phyloP scores from a whole-genome alignment of 345 rosid genomes.

The Syzygium aqueum region DNA sequence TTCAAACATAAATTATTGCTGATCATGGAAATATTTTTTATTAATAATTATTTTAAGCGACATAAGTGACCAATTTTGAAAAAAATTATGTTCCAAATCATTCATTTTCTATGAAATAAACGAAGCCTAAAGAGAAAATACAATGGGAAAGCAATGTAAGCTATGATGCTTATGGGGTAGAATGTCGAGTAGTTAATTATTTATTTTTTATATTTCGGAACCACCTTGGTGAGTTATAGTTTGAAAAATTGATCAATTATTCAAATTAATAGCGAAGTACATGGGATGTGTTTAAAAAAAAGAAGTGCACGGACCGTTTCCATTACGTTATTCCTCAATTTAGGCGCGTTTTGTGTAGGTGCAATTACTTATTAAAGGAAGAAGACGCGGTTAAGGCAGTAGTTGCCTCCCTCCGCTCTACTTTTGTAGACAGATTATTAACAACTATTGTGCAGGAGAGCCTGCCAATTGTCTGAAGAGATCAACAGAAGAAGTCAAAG shows the following conservation, averaged over 20 bases:
- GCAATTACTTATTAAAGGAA: too few species aligned
- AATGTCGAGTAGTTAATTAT: not conserved
- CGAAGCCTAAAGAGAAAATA: not conserved
- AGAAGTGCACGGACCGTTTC: not conserved
- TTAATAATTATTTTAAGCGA: not conserved
- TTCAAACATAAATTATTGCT: not conserved
- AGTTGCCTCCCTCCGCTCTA: not conserved
- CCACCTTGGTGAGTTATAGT: not conserved
- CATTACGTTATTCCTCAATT: not conserved
- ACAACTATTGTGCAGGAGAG: too few species aligned
- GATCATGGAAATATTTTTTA: too few species aligned
- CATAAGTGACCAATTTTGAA: rapidly evolving
- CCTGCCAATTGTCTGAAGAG: not conserved
- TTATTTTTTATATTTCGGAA: too few species aligned
- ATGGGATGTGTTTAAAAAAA: not conserved
- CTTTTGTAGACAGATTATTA: not conserved
- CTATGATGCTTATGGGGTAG: not conserved
- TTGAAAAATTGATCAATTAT: not conserved
- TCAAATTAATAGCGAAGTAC: not conserved
- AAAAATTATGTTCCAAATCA: too few species aligned
- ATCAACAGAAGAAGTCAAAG: not conserved
- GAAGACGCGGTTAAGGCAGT: not conserved
- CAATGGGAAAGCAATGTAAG: not conserved
- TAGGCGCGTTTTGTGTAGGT: too few species aligned
- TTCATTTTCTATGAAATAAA: rapidly evolving